Conservation (phyloP, 2,329 filamentous ascomycete species). For the Akanthomyces uredinophilus region DNA sequence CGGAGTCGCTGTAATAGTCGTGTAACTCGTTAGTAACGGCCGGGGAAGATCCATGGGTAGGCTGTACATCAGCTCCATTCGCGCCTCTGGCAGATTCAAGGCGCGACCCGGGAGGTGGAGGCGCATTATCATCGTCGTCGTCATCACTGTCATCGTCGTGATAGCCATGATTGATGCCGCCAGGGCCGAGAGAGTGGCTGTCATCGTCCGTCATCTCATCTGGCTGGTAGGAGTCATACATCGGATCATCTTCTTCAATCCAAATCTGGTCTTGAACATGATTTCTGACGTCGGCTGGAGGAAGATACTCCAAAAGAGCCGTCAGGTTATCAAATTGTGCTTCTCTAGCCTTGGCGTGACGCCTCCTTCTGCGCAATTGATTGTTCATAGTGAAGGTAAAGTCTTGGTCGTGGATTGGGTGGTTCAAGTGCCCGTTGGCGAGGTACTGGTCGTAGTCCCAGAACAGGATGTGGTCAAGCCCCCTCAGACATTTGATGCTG, state of each 20-base stretch:
- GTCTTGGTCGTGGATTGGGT: constrained; percentile 24
- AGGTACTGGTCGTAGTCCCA: constrained; percentile 34
- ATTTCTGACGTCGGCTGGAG: fast-evolving
- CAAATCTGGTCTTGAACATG: background rate
- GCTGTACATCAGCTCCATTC: too few relatives aligned
- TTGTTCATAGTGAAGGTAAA: constrained; percentile 27
- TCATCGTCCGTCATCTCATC: background rate
- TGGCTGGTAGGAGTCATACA: too few relatives aligned
- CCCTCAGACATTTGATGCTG: constrained; percentile 39
- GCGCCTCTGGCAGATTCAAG: too few relatives aligned
- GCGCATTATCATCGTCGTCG: constrained; percentile 4
- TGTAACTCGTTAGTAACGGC: too few relatives aligned
- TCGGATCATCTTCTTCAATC: background rate
- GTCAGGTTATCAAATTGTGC: constrained; percentile 22
- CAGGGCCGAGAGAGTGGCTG: background rate
- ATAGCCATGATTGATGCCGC: background rate
- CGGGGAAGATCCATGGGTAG: too few relatives aligned
- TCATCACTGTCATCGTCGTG: background rate
- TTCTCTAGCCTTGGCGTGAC: background rate
- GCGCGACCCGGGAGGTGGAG: too few relatives aligned
- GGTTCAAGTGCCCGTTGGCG: background rate
- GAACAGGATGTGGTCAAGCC: constrained; percentile 35
- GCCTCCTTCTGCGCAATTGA: constrained; percentile 20
- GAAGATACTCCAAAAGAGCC: constrained; percentile 12
- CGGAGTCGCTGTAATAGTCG: too few relatives aligned